These are phyloP conservation scores for Leishmania aethiopica DNA, from an alignment of 208 protist species.

Conservation along the genomic window DNA sequence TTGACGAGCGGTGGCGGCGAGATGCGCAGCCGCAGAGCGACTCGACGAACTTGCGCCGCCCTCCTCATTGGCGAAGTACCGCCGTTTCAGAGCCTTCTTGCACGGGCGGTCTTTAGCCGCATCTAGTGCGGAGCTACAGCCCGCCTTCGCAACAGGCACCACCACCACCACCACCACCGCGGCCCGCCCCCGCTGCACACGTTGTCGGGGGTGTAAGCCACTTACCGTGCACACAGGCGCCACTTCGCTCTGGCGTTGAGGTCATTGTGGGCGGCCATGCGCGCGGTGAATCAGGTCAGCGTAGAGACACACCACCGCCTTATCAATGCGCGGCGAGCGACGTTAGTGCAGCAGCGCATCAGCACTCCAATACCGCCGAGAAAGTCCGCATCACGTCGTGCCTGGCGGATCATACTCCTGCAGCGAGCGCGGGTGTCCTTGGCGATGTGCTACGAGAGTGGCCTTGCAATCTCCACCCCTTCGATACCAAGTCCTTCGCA, in stretches of 20 bases:
- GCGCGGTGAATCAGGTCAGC: not conserved
- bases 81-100: not conserved
- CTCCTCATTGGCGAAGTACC: not conserved
- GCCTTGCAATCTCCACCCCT: not conserved
- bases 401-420: not conserved
- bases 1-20: not conserved
- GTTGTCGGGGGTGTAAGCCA: not conserved
- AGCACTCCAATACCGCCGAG: not conserved
- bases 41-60: not conserved
- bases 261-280: not conserved
- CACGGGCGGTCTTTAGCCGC: slow-evolving; percentile 2
- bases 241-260: not conserved
- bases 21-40: not conserved
- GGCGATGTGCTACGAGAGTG: not conserved
- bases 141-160: not conserved
- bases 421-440: not conserved
- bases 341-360: not conserved
- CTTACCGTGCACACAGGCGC: not conserved
- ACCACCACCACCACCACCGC: not conserved
- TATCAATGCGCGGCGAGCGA: not conserved
- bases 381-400: not conserved
- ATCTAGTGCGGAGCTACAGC: slow-evolving; percentile 15
- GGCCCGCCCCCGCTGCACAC: not conserved
- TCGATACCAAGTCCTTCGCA: not conserved
- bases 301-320: not conserved